Evolutionary conservation across 2,329 filamentous ascomycete species (phyloP).

Genomic region (Ophiocordyceps robertsii): DNA sequence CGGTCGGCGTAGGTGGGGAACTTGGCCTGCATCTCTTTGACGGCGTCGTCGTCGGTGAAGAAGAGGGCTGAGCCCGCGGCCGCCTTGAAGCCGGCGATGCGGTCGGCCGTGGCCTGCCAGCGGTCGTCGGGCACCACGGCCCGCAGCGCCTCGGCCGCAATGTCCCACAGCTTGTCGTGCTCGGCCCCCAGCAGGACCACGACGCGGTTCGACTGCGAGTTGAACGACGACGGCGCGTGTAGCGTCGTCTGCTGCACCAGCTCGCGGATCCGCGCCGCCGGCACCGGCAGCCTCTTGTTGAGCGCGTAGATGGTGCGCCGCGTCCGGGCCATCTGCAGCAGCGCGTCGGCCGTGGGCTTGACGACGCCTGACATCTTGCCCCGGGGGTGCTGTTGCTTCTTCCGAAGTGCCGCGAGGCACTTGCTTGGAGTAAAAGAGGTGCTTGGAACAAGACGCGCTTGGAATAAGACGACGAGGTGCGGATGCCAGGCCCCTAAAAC

Average conservation of each 20-base stretch:
- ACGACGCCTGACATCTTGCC: conserved; percentile 20
- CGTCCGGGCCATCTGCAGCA: conserved; percentile 51
- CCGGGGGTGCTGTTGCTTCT: too few relatives aligned
- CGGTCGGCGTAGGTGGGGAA: conserved; percentile 65
- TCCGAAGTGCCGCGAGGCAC: too few relatives aligned
- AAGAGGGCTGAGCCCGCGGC: conserved; percentile 77
- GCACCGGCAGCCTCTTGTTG: conserved; percentile 43
- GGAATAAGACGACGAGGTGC: too few relatives aligned
- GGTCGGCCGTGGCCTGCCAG: conserved; percentile 38
- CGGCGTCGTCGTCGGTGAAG: conserved; percentile 63
- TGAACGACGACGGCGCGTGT: conserved; percentile 71
- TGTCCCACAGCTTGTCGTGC: conserved; percentile 80
- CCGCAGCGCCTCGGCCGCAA: conserved; percentile 37
- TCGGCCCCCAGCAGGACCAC: conserved; percentile 69
- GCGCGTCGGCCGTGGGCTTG: conserved; percentile 28
- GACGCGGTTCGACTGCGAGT: conserved; percentile 70
- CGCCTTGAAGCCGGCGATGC: conserved; percentile 45
- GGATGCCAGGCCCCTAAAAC: too few relatives aligned
- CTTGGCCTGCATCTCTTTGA: conserved; percentile 53
- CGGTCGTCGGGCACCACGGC: conserved; percentile 49
- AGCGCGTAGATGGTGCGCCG: conserved; percentile 60
- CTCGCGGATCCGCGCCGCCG: conserved; percentile 44
- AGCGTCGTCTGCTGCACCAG: conserved; percentile 52
- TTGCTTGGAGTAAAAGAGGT: too few relatives aligned
- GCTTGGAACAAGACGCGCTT: too few relatives aligned